Conservation (phyloP, 225 moss, liverwort and hornwort genomes). For the Rhytidiadelphus loreus region DNA sequence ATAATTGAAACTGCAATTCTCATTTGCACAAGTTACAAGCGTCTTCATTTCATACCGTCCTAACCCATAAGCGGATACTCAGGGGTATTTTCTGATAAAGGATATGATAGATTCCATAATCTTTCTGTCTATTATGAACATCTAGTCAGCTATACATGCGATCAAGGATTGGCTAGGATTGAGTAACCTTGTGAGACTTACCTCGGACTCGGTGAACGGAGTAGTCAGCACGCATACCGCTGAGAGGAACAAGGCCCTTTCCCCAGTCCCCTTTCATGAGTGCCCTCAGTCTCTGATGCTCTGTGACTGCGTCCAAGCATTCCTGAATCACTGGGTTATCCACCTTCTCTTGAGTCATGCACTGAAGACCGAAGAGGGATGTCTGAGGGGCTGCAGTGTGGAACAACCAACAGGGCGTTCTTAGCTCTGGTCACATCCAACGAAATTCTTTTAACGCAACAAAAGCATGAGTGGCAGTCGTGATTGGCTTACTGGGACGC, state of each 20-base stretch:
- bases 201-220: slow-evolving; percentile 15
- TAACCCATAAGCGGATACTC: not conserved
- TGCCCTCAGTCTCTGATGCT: slow-evolving; percentile 65
- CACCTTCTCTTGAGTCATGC: slow-evolving; percentile 23
- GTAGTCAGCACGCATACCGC: slow-evolving; percentile 13
- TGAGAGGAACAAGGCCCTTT: slow-evolving; percentile 13
- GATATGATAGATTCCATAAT: not conserved
- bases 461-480: not conserved
- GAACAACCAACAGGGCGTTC: not conserved
- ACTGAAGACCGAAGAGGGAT: slow-evolving; percentile 48
- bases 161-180: not conserved
- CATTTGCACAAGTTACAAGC: not conserved
- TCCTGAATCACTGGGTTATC: slow-evolving; percentile 49
- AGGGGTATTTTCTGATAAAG: not conserved
- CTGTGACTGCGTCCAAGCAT: slow-evolving; percentile 70
- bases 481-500: slow-evolving; percentile 28
- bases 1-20: not conserved
- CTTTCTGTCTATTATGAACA: not conserved
- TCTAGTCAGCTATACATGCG: not conserved
- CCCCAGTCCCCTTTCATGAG: slow-evolving; percentile 57
- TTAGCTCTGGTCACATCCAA: not conserved
- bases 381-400: slow-evolving; percentile 27
- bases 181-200: not conserved
- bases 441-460: not conserved
- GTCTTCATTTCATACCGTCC: not conserved